Evolutionary conservation across 2,329 filamentous ascomycete genomes (phyloP).

Genomic region (Cercospora zeina): DNA sequence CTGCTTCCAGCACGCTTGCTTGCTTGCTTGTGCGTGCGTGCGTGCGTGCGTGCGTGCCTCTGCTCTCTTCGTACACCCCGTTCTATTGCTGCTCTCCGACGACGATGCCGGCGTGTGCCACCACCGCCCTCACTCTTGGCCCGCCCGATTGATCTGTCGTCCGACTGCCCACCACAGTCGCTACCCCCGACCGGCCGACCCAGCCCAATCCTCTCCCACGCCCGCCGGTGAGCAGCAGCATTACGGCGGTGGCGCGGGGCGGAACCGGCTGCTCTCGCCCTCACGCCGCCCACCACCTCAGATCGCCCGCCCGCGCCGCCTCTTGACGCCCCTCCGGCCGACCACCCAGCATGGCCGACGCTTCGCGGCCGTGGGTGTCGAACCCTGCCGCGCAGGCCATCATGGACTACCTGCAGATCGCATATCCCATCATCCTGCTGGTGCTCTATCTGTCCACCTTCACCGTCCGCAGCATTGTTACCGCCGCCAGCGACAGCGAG

Average conservation of each 20-base stretch:
- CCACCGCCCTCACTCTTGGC: neutral
- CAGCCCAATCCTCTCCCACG: neutral
- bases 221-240: conserved; percentile 1
- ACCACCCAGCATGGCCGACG: conserved; percentile 23
- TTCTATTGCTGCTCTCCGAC: neutral
- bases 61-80: neutral
- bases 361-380: conserved; percentile 38
- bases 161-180: neutral
- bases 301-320: neutral
- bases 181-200: neutral
- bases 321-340: neutral
- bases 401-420: conserved; percentile 54
- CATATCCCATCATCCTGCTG: conserved; percentile 65
- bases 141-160: conserved; percentile 3
- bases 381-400: conserved; percentile 47
- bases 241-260: neutral
- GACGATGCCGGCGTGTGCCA: conserved; percentile 8
- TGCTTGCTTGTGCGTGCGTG: neutral
- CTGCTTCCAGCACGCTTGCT: neutral
- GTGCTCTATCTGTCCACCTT: conserved; percentile 65
- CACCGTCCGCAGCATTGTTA: conserved; percentile 60
- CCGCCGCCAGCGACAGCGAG: conserved; percentile 51
- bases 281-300: neutral
- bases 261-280: conserved; percentile 6
- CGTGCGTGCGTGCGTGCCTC: neutral